Conservation (phyloP, 2,329 filamentous ascomycete species). For the Cytospora piceae region DNA sequence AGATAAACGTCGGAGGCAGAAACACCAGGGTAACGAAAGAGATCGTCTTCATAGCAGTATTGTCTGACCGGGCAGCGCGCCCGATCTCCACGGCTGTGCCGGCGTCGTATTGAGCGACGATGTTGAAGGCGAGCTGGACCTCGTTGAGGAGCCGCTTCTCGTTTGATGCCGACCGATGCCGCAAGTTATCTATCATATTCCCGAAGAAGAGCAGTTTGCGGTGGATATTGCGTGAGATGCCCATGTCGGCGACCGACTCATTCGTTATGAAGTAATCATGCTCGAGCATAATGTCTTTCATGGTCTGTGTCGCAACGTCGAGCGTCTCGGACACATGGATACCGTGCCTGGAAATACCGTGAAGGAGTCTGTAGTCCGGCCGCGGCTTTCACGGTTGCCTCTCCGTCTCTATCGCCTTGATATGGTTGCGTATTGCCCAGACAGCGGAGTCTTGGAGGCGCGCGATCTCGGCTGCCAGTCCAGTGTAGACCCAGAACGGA, state of each 20-base stretch:
- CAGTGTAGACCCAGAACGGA: conserved; percentile 45
- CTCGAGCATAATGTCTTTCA: conserved; percentile 37
- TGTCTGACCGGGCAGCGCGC: conserved; percentile 47
- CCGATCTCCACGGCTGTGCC: conserved; percentile 45
- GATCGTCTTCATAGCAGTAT: conserved; percentile 50
- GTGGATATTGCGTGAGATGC: conserved; percentile 22
- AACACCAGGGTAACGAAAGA: conserved; percentile 26
- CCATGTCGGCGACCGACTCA: too few relatives aligned
- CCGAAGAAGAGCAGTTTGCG: conserved; percentile 40
- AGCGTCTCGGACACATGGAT: conserved; percentile 51
- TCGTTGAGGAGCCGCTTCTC: conserved; percentile 55
- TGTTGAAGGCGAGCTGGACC: conserved; percentile 56
- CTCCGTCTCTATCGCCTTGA: conserved; percentile 41
- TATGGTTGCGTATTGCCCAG: conserved; percentile 44
- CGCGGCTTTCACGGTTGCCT: conserved; percentile 3
- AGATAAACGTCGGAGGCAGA: conserved; percentile 53
- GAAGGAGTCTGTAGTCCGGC: conserved; percentile 42
- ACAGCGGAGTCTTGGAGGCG: conserved; percentile 41
- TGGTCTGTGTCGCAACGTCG: conserved; percentile 40
- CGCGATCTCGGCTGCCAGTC: conserved; percentile 39
- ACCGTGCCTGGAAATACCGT: conserved; percentile 48
- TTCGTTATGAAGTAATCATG: conserved; percentile 25
- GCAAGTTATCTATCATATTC: conserved; percentile 41
- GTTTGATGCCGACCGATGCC: conserved; percentile 44
- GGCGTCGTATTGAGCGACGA: conserved; percentile 47